Conservation (phyloP, 345 rosid species). For the Populus ilicifolia region DNA sequence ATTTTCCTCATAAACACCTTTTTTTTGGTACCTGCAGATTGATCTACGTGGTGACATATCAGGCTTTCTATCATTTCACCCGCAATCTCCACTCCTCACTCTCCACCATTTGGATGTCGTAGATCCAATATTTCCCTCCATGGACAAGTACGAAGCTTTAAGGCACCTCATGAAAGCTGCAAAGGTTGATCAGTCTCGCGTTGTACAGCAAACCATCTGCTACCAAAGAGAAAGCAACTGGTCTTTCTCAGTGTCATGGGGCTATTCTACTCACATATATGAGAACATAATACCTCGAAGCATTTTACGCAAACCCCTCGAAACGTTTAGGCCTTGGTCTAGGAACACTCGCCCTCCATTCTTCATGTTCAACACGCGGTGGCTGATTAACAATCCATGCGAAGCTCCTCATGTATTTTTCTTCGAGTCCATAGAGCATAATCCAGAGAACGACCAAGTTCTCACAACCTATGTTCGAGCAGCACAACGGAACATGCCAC, state of each 20-base stretch:
- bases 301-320: slow-evolving; percentile 44
- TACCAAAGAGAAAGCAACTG: slow-evolving; percentile 47
- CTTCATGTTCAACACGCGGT: slow-evolving; percentile 52
- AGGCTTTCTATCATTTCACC: slow-evolving; percentile 67
- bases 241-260: slow-evolving; percentile 71
- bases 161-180: slow-evolving; percentile 63
- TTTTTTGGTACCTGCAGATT: slow-evolving; percentile 30
- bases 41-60: slow-evolving; percentile 62
- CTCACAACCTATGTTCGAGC: slow-evolving; percentile 37
- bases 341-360: slow-evolving; percentile 22
- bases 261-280: slow-evolving; percentile 61
- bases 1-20: too few species aligned
- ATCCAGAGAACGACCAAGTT: slow-evolving; percentile 14
- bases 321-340: slow-evolving; percentile 51
- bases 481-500: slow-evolving; percentile 19
- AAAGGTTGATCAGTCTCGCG: slow-evolving; percentile 43
- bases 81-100: slow-evolving; percentile 45
- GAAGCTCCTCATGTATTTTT: slow-evolving; percentile 58
- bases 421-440: slow-evolving; percentile 43
- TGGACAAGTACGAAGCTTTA: slow-evolving; percentile 40
- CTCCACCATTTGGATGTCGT: slow-evolving; percentile 63
- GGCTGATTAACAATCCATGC: slow-evolving; percentile 37
- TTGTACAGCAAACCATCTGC: slow-evolving; percentile 66
- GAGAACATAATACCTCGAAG: slow-evolving; percentile 53
- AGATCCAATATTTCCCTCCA: slow-evolving; percentile 57